Base-by-base conservation (phyloP, 805 yeast genomes). In the Cyberlindnera sargentensis region DNA sequence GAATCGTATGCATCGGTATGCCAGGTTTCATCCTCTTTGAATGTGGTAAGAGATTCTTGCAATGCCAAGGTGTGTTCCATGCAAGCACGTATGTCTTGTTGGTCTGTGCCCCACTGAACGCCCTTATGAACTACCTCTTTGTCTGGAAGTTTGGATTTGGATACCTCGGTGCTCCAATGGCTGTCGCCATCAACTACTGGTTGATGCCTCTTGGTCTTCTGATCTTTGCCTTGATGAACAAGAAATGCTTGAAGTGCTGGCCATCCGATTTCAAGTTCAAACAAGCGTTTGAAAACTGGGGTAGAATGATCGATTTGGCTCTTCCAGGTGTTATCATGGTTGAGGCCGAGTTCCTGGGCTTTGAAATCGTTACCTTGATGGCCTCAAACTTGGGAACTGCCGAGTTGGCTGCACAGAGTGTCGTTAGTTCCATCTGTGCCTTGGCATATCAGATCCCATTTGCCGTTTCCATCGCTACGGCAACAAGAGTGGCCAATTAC, bases 91-190 rank as follows among this genome's bases (percentile, higher is more conserved):
- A 79, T 50, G 82, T 78, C 4, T 63, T 84, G 23, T 52, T 76
- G 23, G 54, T 85, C 4, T 77, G 85, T 45, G 82, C 89, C 0
- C 96, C 96, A 2, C 47, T 83, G 30, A 85, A 84, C 57, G 70
- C 79, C 10, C 33, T 82, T 4, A 58, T 83, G 49, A 84, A 85
- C 55, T 88, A 84, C 66, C 52, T 76, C 4, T 65, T 88, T 37
- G 95, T 88, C 6, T 87, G 93, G 87, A 73, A 80, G 6, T 67
- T 76, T 41, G 95, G 95, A 2, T 51, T 88, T 11, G 96, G 96
- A 0, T 87, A 68, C 57, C 63, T 75, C 33, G 96, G 96, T 1
- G 91, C 95, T 0, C 91, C 96, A 3, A 65, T 82, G 4, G 89
- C 95, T 3, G 82, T 80, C 26, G 76, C 77, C 6, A 66, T 83